A percentile compares a stretch with the other conserved stretches of the same genome.
These are phyloP conservation scores for Monosporascus ibericus DNA, from an alignment of 2,329 filamentous ascomycete species.

Conservation along the genomic window DNA sequence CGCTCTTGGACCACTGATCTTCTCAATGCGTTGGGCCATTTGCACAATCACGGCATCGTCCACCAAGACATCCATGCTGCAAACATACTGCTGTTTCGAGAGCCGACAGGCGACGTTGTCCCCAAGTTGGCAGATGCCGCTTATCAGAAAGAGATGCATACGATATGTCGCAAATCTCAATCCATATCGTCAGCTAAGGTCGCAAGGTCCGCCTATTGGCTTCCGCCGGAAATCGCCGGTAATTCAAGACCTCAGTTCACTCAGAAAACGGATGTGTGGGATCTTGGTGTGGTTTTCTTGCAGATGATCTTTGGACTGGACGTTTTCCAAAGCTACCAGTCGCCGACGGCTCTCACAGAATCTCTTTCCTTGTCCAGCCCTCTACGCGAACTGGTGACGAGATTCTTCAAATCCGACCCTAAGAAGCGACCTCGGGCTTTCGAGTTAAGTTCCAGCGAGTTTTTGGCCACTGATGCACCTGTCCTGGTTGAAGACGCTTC, in stretches of 20 bases:
- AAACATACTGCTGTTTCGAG: conserved; percentile 73
- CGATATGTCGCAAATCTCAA: conserved; percentile 48
- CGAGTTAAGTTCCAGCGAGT: conserved; percentile 59
- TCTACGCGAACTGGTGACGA: conserved; percentile 72
- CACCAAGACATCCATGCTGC: conserved; percentile 77
- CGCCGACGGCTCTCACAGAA: conserved; percentile 67
- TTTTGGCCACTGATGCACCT: conserved; percentile 59
- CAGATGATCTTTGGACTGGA: conserved; percentile 91
- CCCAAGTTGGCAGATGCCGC: conserved; percentile 71
- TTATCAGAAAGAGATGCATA: conserved; percentile 63
- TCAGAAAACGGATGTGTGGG: conserved; percentile 88
- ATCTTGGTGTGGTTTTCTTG: conserved; percentile 82
- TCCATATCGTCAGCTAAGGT: conserved; percentile 48
- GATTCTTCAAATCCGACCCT: conserved; percentile 78
- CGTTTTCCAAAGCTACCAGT: conserved; percentile 69
- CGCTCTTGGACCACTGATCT: conserved; percentile 89
- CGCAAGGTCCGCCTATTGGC: conserved; percentile 75
- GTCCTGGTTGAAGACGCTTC: conserved; percentile 44
- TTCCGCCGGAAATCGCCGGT: conserved; percentile 68
- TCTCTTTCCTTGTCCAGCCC: conserved; percentile 66
- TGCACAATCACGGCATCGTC: conserved; percentile 77
- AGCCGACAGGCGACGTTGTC: conserved; percentile 60
- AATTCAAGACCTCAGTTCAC: conserved; percentile 57
- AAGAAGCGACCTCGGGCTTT: conserved; percentile 84
- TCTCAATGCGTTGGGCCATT: conserved; percentile 79